phyloP scores from a whole-genome alignment of 2,329 filamentous ascomycete species.

The Fusarium pilosicola region DNA sequence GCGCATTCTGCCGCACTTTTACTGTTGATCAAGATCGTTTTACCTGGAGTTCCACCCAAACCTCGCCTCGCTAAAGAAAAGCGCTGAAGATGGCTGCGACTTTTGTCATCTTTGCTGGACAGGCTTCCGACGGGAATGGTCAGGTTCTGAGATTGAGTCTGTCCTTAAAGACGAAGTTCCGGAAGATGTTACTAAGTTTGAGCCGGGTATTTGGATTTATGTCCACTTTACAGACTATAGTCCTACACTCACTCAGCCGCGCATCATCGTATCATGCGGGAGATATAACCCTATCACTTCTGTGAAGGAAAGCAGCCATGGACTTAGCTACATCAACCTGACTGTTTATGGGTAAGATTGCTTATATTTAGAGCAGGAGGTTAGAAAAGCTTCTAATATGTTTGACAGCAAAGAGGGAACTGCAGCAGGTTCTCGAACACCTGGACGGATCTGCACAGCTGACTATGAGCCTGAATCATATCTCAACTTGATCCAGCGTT shows the following conservation, averaged over 20 bases:
- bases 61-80: background rate
- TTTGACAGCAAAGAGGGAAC: background rate
- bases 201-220: slow-evolving; percentile 7
- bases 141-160: background rate
- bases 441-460: background rate
- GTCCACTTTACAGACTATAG: background rate
- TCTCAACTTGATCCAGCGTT: background rate
- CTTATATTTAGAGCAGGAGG: too few relatives aligned
- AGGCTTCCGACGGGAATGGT: slow-evolving; percentile 1
- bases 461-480: background rate
- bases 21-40: background rate
- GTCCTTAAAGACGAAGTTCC: background rate
- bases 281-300: background rate
- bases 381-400: background rate
- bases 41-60: background rate
- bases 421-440: background rate
- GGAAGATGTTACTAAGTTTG: background rate
- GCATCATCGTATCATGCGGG: background rate
- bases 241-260: background rate
- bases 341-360: slow-evolving; percentile 1
- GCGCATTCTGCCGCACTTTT: background rate
- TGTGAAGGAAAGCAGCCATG: background rate
- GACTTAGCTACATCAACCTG: background rate
- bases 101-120: slow-evolving; percentile 16
- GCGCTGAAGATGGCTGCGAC: slow-evolving; percentile 4